phyloP scores from a whole-genome alignment of 805 yeast genomes.

The Pichia nakasei region DNA sequence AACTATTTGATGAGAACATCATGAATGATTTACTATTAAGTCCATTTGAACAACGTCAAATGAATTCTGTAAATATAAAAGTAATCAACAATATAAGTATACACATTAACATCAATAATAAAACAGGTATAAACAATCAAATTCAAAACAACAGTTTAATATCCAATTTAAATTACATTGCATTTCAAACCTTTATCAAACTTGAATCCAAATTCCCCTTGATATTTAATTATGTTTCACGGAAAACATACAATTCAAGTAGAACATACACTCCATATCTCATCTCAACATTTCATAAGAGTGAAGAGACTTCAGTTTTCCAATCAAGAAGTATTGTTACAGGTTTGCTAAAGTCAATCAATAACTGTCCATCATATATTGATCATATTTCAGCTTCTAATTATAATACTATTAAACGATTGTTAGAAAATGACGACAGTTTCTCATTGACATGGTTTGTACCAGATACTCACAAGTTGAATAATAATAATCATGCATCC shows the following conservation, averaged over 20 bases:
- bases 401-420: conserved; percentile 6
- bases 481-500: conserved; percentile 23
- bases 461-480: neutral
- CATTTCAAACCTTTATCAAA: conserved; percentile 17
- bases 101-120: neutral
- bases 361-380: conserved; percentile 4
- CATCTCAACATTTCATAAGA: conserved; percentile 14
- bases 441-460: conserved; percentile 10
- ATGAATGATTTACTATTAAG: conserved; percentile 8
- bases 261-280: conserved; percentile 11
- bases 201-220: conserved; percentile 23
- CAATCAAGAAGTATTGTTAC: conserved; percentile 15
- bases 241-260: conserved; percentile 14
- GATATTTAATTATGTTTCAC: conserved; percentile 21
- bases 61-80: conserved; percentile 6
- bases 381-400: conserved; percentile 3
- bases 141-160: conserved; percentile 6
- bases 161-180: conserved; percentile 20
- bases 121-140: neutral
- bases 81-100: conserved; percentile 2
- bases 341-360: conserved; percentile 20
- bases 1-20: neutral
- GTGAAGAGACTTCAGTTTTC: conserved; percentile 12
- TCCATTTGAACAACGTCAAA: conserved; percentile 5
- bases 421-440: conserved; percentile 2